Evolutionary conservation across 1,139 yeast genomes (phyloP).

Genomic region (Lizanozyma gosingica): DNA sequence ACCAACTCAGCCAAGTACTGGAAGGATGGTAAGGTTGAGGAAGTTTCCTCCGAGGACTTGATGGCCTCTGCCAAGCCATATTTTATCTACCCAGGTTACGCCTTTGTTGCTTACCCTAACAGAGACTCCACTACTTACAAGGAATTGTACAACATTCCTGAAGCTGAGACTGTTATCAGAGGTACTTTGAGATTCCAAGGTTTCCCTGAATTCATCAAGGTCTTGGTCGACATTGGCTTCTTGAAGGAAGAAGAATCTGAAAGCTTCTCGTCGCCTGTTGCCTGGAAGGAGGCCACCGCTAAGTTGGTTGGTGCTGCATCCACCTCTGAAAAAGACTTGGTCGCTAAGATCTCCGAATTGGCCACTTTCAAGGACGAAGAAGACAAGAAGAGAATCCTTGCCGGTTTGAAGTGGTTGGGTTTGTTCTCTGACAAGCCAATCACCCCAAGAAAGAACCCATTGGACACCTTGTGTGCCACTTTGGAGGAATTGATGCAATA

Average conservation of each 20-base stretch:
- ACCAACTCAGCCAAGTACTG: conserved; percentile 89
- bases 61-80: conserved; percentile 95
- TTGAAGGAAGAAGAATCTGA: conserved; percentile 66
- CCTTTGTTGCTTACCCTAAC: conserved; percentile 94
- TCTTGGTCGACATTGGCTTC: conserved; percentile 88
- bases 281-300: conserved; percentile 89
- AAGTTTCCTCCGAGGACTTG: conserved; percentile 79
- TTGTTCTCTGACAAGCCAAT: conserved; percentile 65
- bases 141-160: conserved; percentile 89
- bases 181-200: conserved; percentile 98
- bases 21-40: conserved; percentile 75
- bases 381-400: conserved; percentile 77
- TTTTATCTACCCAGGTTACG: conserved; percentile 91
- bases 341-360: conserved; percentile 66
- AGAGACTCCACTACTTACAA: conserved; percentile 94
- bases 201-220: conserved; percentile 96
- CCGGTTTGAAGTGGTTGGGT: conserved; percentile 93
- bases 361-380: conserved; percentile 74
- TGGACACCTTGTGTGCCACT: conserved; percentile 94
- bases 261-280: conserved; percentile 45
- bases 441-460: conserved; percentile 87
- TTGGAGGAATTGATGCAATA: conserved; percentile 94
- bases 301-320: conserved; percentile 68
- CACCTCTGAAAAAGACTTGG: conserved; percentile 58
- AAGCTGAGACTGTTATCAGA: conserved; percentile 93